Conservation (phyloP, 2,329 filamentous ascomycete genomes). For the Fusarium nygamai region DNA sequence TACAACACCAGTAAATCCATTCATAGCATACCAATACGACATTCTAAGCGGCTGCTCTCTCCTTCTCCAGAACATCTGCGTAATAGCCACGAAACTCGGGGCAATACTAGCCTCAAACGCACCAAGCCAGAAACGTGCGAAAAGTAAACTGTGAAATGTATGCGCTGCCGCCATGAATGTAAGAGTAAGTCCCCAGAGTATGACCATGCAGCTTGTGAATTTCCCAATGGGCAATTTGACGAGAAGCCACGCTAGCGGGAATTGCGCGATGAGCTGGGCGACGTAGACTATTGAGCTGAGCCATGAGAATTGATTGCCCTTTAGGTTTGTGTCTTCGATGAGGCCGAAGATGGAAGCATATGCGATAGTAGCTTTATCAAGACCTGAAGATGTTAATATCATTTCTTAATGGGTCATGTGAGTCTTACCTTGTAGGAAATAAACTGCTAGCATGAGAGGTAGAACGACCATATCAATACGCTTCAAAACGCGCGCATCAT, state of each 20-base stretch:
- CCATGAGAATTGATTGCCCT: conserved; percentile 70
- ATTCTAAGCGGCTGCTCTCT: conserved; percentile 45
- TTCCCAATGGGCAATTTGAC: conserved; percentile 66
- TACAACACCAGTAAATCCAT: conserved; percentile 29
- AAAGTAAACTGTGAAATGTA: conserved; percentile 57
- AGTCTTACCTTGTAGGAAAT: conserved; percentile 28
- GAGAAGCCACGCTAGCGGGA: conserved; percentile 63
- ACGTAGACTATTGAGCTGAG: conserved; percentile 56
- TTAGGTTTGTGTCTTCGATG: conserved; percentile 60
- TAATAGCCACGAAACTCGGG: conserved; percentile 46
- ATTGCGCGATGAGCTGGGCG: conserved; percentile 55
- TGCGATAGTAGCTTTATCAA: conserved; percentile 55
- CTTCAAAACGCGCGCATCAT: conserved; percentile 30
- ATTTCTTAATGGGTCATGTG: rapidly evolving
- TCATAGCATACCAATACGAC: conserved; percentile 37
- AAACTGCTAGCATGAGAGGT: conserved; percentile 35
- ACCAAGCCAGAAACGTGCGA: conserved; percentile 57
- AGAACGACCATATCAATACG: conserved; percentile 33
- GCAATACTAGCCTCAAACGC: conserved; percentile 58
- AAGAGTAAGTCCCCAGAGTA: conserved; percentile 64
- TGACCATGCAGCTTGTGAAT: conserved; percentile 60
- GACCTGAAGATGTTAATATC: not conserved
- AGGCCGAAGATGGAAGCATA: conserved; percentile 74
- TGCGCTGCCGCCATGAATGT: conserved; percentile 62
- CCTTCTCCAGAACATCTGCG: conserved; percentile 51